Conservation (phyloP, 2,329 filamentous ascomycete genomes). For the Penicillium oxalicum region DNA sequence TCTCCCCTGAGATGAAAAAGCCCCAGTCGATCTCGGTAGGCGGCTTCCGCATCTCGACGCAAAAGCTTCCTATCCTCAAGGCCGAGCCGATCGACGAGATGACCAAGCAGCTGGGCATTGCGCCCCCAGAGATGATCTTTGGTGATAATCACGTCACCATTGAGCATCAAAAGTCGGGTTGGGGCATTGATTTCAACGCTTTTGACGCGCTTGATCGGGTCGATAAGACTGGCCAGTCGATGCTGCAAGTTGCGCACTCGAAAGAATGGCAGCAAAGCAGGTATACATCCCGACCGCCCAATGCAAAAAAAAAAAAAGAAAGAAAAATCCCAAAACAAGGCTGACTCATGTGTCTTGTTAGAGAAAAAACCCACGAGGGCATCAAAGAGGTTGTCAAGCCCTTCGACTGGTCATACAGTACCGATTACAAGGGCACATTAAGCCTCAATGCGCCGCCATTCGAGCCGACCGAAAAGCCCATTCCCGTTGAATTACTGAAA, state of each 20-base stretch:
- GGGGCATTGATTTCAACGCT: slow-evolving; percentile 75
- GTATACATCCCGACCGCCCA: slow-evolving; percentile 22
- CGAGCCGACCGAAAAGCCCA: slow-evolving; percentile 47
- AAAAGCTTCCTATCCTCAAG: slow-evolving; percentile 93
- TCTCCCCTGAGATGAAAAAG: slow-evolving; percentile 42
- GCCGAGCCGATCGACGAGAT: slow-evolving; percentile 83
- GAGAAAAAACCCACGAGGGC: slow-evolving; percentile 71
- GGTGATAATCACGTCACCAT: slow-evolving; percentile 84
- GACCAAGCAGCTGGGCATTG: slow-evolving; percentile 70
- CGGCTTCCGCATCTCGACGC: slow-evolving; percentile 69
- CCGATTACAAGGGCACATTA: slow-evolving; percentile 72
- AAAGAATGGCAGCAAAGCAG: slow-evolving; percentile 73
- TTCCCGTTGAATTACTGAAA: slow-evolving; percentile 81
- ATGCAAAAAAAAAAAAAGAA: no score
- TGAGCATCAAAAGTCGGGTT: slow-evolving; percentile 66
- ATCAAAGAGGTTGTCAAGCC: slow-evolving; percentile 93
- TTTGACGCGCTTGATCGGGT: slow-evolving; percentile 83
- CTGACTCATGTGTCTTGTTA: slow-evolving; percentile 40
- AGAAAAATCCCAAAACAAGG: slow-evolving; percentile 10
- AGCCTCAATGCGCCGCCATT: slow-evolving; percentile 37
- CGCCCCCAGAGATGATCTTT: slow-evolving; percentile 98
- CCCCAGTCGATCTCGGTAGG: slow-evolving; percentile 56
- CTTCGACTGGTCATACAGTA: slow-evolving; percentile 97
- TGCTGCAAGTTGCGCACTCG: slow-evolving; percentile 92
- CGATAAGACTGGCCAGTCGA: slow-evolving; percentile 84